phyloP scores from a whole-genome alignment of 805 yeast genomes.

The Vanderwaltozyma yarrowii region DNA sequence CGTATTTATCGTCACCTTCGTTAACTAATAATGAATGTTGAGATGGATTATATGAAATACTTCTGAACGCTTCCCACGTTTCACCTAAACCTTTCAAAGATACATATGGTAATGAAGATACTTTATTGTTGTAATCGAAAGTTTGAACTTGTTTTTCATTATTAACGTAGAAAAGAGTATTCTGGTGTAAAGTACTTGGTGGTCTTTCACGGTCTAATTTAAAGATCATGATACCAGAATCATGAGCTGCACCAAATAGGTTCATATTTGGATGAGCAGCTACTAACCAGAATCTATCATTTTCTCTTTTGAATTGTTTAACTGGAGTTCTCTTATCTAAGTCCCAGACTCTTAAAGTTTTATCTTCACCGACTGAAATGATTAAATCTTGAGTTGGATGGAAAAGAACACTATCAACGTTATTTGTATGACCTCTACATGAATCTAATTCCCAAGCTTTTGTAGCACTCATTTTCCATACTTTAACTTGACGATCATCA shows the following conservation, averaged over 20 bases:
- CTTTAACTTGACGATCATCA: conserved; percentile 88
- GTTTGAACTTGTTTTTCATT: conserved; percentile 78
- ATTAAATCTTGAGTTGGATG: conserved; percentile 91
- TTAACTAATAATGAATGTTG: conserved; percentile 81
- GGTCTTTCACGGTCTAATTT: conserved; percentile 97
- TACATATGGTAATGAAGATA: conserved; percentile 64
- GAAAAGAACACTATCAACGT: conserved; percentile 80
- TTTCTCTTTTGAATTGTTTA: conserved; percentile 86
- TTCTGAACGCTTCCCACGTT: conserved; percentile 76
- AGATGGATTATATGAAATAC: conserved; percentile 83
- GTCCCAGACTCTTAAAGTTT: conserved; percentile 95
- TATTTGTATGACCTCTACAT: conserved; percentile 94
- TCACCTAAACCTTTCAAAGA: conserved; percentile 78
- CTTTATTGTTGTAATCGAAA: conserved; percentile 57
- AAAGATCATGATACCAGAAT: conserved; percentile 95
- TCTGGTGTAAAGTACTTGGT: conserved; percentile 53
- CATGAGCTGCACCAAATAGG: conserved; percentile 93
- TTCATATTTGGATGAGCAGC: conserved; percentile 85
- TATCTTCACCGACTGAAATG: conserved; percentile 90
- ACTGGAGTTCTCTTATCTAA: conserved; percentile 87
- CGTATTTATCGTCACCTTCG: conserved; percentile 55
- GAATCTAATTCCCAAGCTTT: conserved; percentile 99
- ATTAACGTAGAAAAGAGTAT: conserved; percentile 65
- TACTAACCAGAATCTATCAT: conserved; percentile 90
- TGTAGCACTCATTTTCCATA: conserved; percentile 96